A percentile compares a stretch with the other conserved stretches of the same genome.
Conservation (phyloP, 164 flowering plant species). For the Aristolochia fimbriata region DNA sequence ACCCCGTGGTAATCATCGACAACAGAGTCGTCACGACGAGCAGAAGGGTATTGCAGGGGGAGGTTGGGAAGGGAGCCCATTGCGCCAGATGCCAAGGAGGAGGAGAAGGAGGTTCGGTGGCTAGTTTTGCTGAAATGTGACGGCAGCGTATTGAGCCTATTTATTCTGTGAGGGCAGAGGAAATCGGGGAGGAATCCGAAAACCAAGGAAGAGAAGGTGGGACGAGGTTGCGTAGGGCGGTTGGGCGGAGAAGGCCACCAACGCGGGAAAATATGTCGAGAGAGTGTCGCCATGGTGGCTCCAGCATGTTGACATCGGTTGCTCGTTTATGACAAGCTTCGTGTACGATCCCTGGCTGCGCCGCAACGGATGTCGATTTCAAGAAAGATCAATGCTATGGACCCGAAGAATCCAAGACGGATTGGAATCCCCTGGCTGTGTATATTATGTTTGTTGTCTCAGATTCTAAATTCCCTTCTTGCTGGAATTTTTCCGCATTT, state of each 20-base stretch:
- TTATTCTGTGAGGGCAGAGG: background rate
- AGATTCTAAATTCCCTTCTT: too few relatives aligned
- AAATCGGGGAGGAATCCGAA: background rate
- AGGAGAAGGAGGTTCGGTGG: background rate
- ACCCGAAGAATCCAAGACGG: too few relatives aligned
- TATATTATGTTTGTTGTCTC: too few relatives aligned
- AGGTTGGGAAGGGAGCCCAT: conserved; percentile 2
- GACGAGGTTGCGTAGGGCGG: background rate
- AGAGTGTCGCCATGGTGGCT: conserved; percentile 4
- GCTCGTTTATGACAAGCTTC: too few relatives aligned
- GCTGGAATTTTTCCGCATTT: too few relatives aligned
- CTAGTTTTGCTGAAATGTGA: background rate
- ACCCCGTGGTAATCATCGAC: conserved; percentile 5
- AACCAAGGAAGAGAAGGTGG: background rate
- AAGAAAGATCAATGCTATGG: too few relatives aligned
- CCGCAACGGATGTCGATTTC: too few relatives aligned
- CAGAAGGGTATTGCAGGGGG: conserved; percentile 1
- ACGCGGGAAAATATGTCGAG: background rate
- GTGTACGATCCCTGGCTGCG: too few relatives aligned
- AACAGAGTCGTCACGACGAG: conserved; percentile 2
- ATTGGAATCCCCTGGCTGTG: too few relatives aligned
- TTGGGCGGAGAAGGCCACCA: background rate
- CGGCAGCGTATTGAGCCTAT: background rate
- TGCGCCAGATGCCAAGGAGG: background rate
- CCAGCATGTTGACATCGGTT: background rate